Base-by-base conservation (phyloP, 1,139 yeast genomes). In the Pneumocystis jirovecii region DNA sequence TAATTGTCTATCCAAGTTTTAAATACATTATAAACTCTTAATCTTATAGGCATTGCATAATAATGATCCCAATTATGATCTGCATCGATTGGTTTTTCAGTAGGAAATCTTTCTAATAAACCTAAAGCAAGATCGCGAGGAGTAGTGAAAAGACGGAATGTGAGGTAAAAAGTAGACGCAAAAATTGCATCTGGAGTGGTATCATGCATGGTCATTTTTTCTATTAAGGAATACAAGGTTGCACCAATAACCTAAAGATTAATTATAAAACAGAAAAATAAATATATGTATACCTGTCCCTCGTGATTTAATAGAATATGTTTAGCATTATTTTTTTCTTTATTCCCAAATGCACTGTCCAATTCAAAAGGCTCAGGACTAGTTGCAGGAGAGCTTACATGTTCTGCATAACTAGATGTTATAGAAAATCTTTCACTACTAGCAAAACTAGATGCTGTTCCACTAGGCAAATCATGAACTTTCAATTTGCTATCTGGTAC, bases 81-180 rank as follows among this genome's bases (percentile, higher is more conserved):
- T 7, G 34, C 45, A n/a, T 31, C 19, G 31, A 29, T 31, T 29
- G 44, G 34, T n/a, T 45, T 45, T 5, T 42, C 63, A n/a, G 59
- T 62, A 70, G 84, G 89, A 75, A 85, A 88, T 69, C 96, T 78
- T 12, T 81, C 75, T 63, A 87, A 83, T 65, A 93, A 78, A 68
- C 83, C 85, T 71, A 86, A 89, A 61, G 88, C 79, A 56, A 93
- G 78, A 68, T 86, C 91, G 63, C 80, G 77, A 0, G 95, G 85
- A 63, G 80, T 81, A 0, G 93, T 82, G 75, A 87, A 91, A 65
- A 84, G 81, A 71, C 95, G 80, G 76, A 88, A 91, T 61, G 93
- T 86, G 65, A 89, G 79, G 76, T 90, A 85, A 73, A 91, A 89
- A 0, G 95, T 84, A 0, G 95, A 83, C 4, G 84, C 80, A 69